Percentiles rank a stretch among this genome's conserved stretches.
Evolutionary conservation across 2,329 filamentous ascomycete species (phyloP).

Genomic region (Fusarium verrucosum): DNA sequence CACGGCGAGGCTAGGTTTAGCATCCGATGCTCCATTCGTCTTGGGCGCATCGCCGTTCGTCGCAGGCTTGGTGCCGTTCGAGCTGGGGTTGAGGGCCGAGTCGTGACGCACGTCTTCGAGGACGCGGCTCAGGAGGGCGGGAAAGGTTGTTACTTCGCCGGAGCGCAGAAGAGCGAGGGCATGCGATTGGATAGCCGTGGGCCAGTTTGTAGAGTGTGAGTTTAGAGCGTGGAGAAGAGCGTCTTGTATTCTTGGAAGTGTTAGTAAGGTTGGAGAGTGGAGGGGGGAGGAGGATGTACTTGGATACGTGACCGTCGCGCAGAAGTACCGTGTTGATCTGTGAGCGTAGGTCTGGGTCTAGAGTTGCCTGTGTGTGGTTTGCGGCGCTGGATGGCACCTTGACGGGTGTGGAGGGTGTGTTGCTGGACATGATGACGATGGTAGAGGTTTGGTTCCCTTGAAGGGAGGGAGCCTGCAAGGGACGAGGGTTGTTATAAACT

Average conservation of each 20-base stretch:
- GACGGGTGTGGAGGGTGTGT: conserved; percentile 63
- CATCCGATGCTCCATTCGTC: conserved; percentile 42
- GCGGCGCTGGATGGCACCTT: conserved; percentile 69
- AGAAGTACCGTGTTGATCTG: conserved; percentile 69
- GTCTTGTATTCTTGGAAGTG: conserved; percentile 64
- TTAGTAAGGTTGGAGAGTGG: neutral
- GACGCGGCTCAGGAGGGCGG: conserved; percentile 67
- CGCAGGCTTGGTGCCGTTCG: conserved; percentile 48
- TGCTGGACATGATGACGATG: conserved; percentile 54
- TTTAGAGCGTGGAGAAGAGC: conserved; percentile 69
- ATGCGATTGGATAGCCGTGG: conserved; percentile 66
- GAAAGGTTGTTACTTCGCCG: conserved; percentile 68
- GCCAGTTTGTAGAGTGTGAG: conserved; percentile 69
- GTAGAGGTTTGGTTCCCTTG: neutral
- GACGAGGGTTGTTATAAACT: neutral
- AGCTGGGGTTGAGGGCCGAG: conserved; percentile 45
- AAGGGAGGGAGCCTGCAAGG: neutral
- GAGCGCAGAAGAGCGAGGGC: conserved; percentile 68
- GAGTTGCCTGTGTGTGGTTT: conserved; percentile 67
- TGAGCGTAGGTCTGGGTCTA: conserved; percentile 69
- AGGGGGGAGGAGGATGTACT: conserved; percentile 53
- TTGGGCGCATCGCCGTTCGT: conserved; percentile 46
- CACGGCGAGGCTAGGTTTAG: conserved; percentile 59
- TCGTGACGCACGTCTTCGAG: conserved; percentile 69
- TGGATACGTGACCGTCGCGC: conserved; percentile 66